phyloP scores from a whole-genome alignment of 441 rosid species.

The Sinapis alba region DNA sequence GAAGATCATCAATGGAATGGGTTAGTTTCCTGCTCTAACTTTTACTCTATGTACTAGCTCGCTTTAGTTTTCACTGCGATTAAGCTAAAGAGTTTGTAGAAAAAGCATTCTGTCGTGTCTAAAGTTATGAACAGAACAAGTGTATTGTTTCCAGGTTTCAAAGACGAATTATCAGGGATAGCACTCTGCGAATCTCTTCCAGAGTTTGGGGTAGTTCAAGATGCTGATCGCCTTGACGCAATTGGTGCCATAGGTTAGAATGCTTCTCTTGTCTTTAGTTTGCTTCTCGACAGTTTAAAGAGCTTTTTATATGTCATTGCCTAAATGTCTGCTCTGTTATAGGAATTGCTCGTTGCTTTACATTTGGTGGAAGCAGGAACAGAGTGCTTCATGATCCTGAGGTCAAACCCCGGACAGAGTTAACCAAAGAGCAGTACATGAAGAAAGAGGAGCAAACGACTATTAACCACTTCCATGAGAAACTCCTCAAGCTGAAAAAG shows the following conservation, averaged over 20 bases:
- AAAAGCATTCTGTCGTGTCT: background rate
- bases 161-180: slow-evolving; percentile 62
- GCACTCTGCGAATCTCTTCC: slow-evolving; percentile 46
- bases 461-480: slow-evolving; percentile 85
- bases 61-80: background rate
- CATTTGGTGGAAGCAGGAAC: slow-evolving; percentile 81
- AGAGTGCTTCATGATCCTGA: slow-evolving; percentile 77
- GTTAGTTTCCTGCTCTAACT: slow-evolving; percentile 39
- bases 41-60: no score
- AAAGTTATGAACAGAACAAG: background rate
- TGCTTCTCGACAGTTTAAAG: background rate
- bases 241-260: slow-evolving; percentile 80
- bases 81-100: background rate
- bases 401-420: slow-evolving; percentile 56
- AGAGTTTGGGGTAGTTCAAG: slow-evolving; percentile 88
- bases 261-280: slow-evolving; percentile 6
- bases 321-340: background rate
- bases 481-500: slow-evolving; percentile 78
- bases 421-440: slow-evolving; percentile 73
- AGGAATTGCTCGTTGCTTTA: slow-evolving; percentile 91
- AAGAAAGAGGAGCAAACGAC: slow-evolving; percentile 85
- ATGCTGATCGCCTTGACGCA: slow-evolving; percentile 94
- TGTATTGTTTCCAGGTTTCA: slow-evolving; percentile 59
- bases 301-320: background rate
- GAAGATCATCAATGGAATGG: slow-evolving; percentile 73